phyloP scores from a whole-genome alignment of 1,284 basidiomycete species.

The Macrocystidia cucumis region DNA sequence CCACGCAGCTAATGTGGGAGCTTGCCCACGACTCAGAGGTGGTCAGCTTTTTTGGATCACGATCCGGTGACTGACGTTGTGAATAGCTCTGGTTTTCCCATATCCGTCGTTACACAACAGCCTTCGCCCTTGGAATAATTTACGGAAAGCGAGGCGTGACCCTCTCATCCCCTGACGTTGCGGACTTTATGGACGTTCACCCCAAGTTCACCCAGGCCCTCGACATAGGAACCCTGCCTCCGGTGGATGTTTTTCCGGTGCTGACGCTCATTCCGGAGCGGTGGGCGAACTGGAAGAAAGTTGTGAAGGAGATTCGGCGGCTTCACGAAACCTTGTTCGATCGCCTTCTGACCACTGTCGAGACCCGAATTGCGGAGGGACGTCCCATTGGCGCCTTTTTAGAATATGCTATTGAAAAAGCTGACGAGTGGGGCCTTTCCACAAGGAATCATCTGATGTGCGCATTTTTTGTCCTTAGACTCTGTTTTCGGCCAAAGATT shows the following conservation, averaged over 20 bases:
- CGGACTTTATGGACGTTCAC: conserved; percentile 11
- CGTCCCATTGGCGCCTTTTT: conserved; percentile 15
- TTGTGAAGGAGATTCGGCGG: conserved; percentile 10
- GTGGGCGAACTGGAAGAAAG: conserved; percentile 18
- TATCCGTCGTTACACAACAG: conserved; percentile 20
- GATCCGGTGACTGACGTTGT: conserved; percentile 5
- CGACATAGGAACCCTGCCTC: conserved; percentile 18
- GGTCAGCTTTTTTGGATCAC: conserved; percentile 12
- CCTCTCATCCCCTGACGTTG: conserved; percentile 5
- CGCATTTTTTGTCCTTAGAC: background rate
- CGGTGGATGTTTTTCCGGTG: conserved; percentile 21
- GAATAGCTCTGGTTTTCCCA: conserved; percentile 19
- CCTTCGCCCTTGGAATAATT: conserved; percentile 21
- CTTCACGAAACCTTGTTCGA: conserved; percentile 17
- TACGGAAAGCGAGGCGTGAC: conserved; percentile 23
- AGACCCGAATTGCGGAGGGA: conserved; percentile 12
- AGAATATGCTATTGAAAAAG: conserved; percentile 9
- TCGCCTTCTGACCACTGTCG: conserved; percentile 13
- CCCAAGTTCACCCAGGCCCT: conserved; percentile 10
- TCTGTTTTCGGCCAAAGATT: background rate
- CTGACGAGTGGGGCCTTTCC: background rate
- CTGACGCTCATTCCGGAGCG: conserved; percentile 19
- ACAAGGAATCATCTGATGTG: background rate
- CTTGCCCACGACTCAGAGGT: conserved; percentile 21
- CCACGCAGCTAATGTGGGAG: conserved; percentile 25